phyloP scores from a whole-genome alignment of 1,284 basidiomycete genomes.

The Marasmius oreades region DNA sequence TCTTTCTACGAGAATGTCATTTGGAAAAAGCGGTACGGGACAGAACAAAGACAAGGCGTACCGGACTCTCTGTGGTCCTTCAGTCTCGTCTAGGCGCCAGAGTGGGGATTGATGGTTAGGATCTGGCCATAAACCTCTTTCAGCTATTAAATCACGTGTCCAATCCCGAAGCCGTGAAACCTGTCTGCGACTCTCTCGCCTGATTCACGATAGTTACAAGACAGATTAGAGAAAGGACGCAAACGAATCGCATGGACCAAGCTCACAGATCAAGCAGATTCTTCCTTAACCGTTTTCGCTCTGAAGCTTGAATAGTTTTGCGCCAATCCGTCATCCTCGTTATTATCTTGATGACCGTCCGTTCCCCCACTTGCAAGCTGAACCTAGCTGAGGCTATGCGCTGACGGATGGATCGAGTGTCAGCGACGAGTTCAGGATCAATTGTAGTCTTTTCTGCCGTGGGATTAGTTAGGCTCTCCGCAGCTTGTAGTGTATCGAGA shows the following conservation, averaged over 20 bases:
- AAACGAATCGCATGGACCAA: background rate
- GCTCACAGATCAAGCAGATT: slow-evolving; percentile 65
- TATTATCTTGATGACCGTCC: slow-evolving; percentile 58
- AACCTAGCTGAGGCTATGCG: slow-evolving; percentile 51
- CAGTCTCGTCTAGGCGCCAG: slow-evolving; percentile 86
- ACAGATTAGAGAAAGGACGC: slow-evolving; percentile 6
- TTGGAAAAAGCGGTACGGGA: background rate
- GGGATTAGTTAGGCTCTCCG: slow-evolving; percentile 51
- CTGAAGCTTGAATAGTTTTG: slow-evolving; percentile 58
- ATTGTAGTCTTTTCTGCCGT: slow-evolving; percentile 43
- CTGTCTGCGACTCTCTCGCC: slow-evolving; percentile 69
- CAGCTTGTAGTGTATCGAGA: slow-evolving; percentile 49
- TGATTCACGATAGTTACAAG: slow-evolving; percentile 29
- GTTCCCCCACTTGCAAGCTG: slow-evolving; percentile 60
- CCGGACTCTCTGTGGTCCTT: slow-evolving; percentile 84
- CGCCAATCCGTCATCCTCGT: slow-evolving; percentile 68
- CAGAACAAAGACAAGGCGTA: slow-evolving; percentile 26
- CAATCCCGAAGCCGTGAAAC: slow-evolving; percentile 59
- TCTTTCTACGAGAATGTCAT: slow-evolving; percentile 48
- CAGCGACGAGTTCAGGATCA: slow-evolving; percentile 47
- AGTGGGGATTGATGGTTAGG: slow-evolving; percentile 36
- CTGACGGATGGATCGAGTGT: slow-evolving; percentile 47
- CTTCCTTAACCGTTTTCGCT: slow-evolving; percentile 68
- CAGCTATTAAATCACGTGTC: slow-evolving; percentile 54
- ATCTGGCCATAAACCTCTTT: slow-evolving; percentile 79